These are phyloP conservation scores for Catunica adiposa DNA, from an alignment of 2,329 filamentous ascomycete species.

Conservation along the genomic window DNA sequence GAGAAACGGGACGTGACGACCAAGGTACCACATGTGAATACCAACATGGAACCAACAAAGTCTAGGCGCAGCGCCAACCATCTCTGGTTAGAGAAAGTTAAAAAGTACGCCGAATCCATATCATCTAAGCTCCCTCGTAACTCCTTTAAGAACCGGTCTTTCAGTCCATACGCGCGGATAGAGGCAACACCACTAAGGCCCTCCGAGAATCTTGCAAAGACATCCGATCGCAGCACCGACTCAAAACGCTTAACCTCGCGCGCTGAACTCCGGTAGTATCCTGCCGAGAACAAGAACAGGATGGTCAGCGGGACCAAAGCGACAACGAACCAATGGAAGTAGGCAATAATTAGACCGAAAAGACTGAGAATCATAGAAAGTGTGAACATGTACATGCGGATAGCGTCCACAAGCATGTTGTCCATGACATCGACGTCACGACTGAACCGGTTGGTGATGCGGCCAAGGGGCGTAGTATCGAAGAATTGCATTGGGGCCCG, in stretches of 20 bases:
- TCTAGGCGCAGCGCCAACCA: slow-evolving; percentile 83
- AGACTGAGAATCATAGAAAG: slow-evolving; percentile 67
- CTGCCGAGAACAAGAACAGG: slow-evolving; percentile 65
- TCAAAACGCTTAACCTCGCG: slow-evolving; percentile 92
- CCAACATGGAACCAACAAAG: slow-evolving; percentile 63
- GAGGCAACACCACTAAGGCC: slow-evolving; percentile 68
- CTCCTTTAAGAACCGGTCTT: slow-evolving; percentile 54
- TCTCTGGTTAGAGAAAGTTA: slow-evolving; percentile 88
- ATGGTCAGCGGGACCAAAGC: slow-evolving; percentile 49
- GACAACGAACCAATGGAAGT: slow-evolving; percentile 71
- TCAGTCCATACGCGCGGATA: slow-evolving; percentile 77
- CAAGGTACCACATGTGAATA: slow-evolving; percentile 76
- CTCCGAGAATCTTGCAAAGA: slow-evolving; percentile 86
- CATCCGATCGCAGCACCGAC: slow-evolving; percentile 66
- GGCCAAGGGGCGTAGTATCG: slow-evolving; percentile 85
- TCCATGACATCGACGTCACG: slow-evolving; percentile 96
- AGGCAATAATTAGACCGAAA: slow-evolving; percentile 84
- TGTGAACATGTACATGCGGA: slow-evolving; percentile 85
- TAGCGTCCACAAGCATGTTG: slow-evolving; percentile 73
- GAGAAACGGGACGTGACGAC: slow-evolving; percentile 83
- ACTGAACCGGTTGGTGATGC: slow-evolving; percentile 92
- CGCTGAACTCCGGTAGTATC: slow-evolving; percentile 80
- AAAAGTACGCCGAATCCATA: slow-evolving; percentile 87
- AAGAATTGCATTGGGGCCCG: slow-evolving; percentile 77
- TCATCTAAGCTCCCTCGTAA: slow-evolving; percentile 63